Conservation (phyloP, 2,329 filamentous ascomycete species). For the Alternaria sp. region DNA sequence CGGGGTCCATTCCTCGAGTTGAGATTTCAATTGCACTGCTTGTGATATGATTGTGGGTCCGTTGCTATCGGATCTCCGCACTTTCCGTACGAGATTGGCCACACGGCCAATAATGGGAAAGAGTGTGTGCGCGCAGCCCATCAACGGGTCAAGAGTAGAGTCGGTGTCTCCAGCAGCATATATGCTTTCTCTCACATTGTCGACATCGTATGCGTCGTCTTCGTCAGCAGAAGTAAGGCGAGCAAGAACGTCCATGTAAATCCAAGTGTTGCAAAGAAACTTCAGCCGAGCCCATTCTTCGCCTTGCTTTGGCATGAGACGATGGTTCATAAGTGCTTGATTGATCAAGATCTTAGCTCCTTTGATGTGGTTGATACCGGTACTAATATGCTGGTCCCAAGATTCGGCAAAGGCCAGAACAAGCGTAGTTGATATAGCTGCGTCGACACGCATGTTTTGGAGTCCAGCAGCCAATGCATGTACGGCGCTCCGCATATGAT, state of each 20-base stretch:
- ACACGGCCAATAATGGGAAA: constrained; percentile 73
- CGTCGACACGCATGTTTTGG: constrained; percentile 68
- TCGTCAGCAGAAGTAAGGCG: constrained; percentile 68
- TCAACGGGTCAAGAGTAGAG: constrained; percentile 70
- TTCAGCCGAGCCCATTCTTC: constrained; percentile 59
- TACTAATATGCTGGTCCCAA: constrained; percentile 73
- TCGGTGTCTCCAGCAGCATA: constrained; percentile 46
- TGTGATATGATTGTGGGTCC: constrained; percentile 66
- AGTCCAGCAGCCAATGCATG: constrained; percentile 64
- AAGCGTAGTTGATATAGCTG: constrained; percentile 72
- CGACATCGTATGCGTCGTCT: constrained; percentile 62
- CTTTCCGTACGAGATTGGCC: constrained; percentile 69
- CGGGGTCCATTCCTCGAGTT: constrained; percentile 67
- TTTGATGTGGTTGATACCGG: constrained; percentile 72
- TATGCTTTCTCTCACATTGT: constrained; percentile 46
- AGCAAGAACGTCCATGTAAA: constrained; percentile 76
- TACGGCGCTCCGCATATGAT: constrained; percentile 72
- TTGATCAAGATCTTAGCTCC: constrained; percentile 70
- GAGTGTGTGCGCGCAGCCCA: constrained; percentile 71
- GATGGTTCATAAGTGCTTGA: constrained; percentile 61
- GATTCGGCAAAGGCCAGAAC: constrained; percentile 73
- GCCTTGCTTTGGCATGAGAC: constrained; percentile 49
- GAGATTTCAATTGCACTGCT: constrained; percentile 66
- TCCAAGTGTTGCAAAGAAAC: constrained; percentile 74
- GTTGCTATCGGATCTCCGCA: constrained; percentile 62